Percentiles rank a stretch among this genome's conserved stretches.
Conservation (phyloP, 768 basidiomycete genomes). For the Tylopilus sp. region DNA sequence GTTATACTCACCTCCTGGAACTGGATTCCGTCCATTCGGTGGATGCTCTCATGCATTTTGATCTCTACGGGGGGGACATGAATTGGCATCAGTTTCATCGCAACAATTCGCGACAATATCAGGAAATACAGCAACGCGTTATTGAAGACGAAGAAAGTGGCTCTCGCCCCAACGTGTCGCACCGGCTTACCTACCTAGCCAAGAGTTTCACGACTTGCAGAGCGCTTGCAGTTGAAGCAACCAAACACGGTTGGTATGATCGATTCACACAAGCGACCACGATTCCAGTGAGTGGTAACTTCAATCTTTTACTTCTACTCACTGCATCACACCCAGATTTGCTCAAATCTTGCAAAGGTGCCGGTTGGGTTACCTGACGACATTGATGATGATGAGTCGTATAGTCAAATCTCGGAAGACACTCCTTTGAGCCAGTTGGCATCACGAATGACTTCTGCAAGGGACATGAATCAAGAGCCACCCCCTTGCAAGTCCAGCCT, state of each 20-base stretch:
- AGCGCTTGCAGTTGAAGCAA: constrained; percentile 39
- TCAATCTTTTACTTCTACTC: neutral
- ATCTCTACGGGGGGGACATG: constrained; percentile 13
- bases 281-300: constrained; percentile 23
- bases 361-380: constrained; percentile 12
- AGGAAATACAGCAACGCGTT: constrained; percentile 7
- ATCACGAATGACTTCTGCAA: neutral
- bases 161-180: constrained; percentile 26
- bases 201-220: constrained; percentile 45
- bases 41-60: constrained; percentile 29
- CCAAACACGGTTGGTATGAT: constrained; percentile 66
- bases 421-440: neutral
- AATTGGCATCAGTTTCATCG: constrained; percentile 38
- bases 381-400: constrained; percentile 1
- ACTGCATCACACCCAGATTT: constrained; percentile 17
- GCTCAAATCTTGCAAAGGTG: constrained; percentile 10
- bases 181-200: constrained; percentile 46
- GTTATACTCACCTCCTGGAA: constrained; percentile 37
- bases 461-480: neutral
- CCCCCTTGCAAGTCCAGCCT: neutral
- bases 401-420: neutral
- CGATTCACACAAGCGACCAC: constrained; percentile 18
- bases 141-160: constrained; percentile 38
- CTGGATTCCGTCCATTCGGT: constrained; percentile 35
- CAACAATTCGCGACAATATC: constrained; percentile 15